Base-by-base conservation (phyloP, 345 rosid genomes). In the Hibiscus tridactylites region DNA sequence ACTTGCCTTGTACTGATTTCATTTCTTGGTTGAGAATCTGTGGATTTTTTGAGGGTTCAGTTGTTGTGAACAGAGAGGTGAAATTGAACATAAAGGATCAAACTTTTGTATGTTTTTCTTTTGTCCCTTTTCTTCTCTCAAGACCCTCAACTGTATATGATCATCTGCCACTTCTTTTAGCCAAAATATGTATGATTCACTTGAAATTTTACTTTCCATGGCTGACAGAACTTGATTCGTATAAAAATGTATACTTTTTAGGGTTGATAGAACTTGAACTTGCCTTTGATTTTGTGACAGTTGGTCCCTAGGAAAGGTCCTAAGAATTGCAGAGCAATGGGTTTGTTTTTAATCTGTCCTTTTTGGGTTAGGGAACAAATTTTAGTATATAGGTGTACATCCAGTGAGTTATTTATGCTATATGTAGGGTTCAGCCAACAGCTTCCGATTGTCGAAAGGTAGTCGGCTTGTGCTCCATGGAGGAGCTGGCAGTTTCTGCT, bases 401-500 rank as follows among this genome's bases (percentile, higher is more conserved):
- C 57, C 58, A 67, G 9, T 49, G 11, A 49, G 26, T 67, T 28
- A 5, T 0, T 73, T 4, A 4, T 39, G 52, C 21, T 84, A 69
- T 75, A 61, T 72, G 75, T 76, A 81, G 90, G 84, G 54, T 33
- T 68, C 71, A 29, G 62, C 58, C 29, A 81, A 74, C 47, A 76
- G 69, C 35, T 53, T 71, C 72, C 61, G 69, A 57, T 75, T 71
- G 17, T 65, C 64, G 44, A 76, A 77, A 71, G 71, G 72, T 76
- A 77, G 78, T 21, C 73, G 61, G n/a, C 56, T 83, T 74, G 76
- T 80, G 42, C 77, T 71, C 10, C 59, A 61, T 65, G 84, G 82
- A 78, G 81, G 81, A 80, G 76, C 83, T 21, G 56, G 72, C 13
- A 80, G 71, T 73, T 68, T 81, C 47, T 84, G 81, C 77, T 73